Conservation (phyloP, 768 basidiomycete genomes). For the Lentinula aciculospora region DNA sequence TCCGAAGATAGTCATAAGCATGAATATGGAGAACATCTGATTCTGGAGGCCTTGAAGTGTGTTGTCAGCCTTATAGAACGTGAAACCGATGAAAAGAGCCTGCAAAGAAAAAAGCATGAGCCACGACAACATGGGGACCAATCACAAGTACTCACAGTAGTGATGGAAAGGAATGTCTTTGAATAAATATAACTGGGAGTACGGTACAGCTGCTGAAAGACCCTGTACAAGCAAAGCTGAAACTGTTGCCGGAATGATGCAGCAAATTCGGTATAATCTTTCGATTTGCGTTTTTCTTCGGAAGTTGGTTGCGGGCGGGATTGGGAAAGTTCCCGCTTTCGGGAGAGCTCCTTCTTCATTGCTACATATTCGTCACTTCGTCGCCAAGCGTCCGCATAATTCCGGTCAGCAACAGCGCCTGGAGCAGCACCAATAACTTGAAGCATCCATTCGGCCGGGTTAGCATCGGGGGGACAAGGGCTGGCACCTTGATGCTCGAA, state of each 20-base stretch:
- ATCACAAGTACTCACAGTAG: constrained; percentile 3
- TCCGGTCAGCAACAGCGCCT: constrained; percentile 24
- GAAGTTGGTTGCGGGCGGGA: constrained; percentile 10
- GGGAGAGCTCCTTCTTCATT: constrained; percentile 30
- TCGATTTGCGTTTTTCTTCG: constrained; percentile 6
- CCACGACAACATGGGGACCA: not conserved
- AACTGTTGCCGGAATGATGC: constrained; percentile 18
- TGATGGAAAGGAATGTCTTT: constrained; percentile 11
- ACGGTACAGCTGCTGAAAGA: constrained; percentile 22
- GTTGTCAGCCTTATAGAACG: constrained; percentile 23
- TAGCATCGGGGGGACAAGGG: constrained; percentile 46
- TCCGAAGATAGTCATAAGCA: constrained; percentile 21
- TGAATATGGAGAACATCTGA: constrained; percentile 23
- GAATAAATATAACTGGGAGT: constrained; percentile 21
- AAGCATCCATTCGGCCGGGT: constrained; percentile 51
- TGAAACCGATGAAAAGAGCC: constrained; percentile 23
- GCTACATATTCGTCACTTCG: constrained; percentile 28
- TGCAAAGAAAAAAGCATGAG: not conserved
- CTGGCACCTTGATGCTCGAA: constrained; percentile 55
- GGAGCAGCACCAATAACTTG: constrained; percentile 41
- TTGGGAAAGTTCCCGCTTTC: constrained; percentile 12
- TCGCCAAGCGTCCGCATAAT: constrained; percentile 39
- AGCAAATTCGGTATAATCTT: constrained; percentile 16
- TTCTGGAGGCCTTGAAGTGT: constrained; percentile 21
- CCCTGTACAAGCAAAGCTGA: constrained; percentile 17